Evolutionary conservation across 805 yeast genomes (phyloP).

Genomic region (Wickerhamiella sergipiensis): DNA sequence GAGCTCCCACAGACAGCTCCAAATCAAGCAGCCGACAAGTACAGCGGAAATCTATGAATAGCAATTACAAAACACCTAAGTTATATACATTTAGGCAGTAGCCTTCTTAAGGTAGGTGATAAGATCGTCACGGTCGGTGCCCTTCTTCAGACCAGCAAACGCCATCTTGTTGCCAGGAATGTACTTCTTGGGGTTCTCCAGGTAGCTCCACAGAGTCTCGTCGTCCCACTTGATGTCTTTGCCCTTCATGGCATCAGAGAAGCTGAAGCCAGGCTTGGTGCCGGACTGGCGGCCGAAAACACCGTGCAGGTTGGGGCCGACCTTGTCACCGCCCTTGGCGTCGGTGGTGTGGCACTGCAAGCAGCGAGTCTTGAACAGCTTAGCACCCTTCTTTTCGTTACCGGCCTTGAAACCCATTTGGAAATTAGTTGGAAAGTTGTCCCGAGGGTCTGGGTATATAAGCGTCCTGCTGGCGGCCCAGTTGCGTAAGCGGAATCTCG

Average conservation of each 20-base stretch:
- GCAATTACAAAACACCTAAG: neutral
- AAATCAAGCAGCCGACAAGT: no score
- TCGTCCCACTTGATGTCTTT: constrained; percentile 82
- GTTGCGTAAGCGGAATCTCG: neutral
- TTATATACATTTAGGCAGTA: constrained; percentile 20
- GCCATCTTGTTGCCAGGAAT: constrained; percentile 99
- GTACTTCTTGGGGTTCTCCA: constrained; percentile 99
- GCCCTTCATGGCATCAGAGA: constrained; percentile 97
- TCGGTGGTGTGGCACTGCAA: constrained; percentile 97
- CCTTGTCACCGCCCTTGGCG: constrained; percentile 93
- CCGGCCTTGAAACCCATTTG: constrained; percentile 26
- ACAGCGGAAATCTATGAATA: neutral
- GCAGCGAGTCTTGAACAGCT: constrained; percentile 97
- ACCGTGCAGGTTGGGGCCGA: constrained; percentile 97
- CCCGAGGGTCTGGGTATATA: neutral
- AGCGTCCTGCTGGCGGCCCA: neutral
- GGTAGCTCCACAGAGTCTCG: constrained; percentile 85
- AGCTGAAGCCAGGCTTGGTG: constrained; percentile 81
- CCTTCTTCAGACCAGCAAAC: constrained; percentile 98
- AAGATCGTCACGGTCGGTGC: constrained; percentile 96
- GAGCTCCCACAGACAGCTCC: no score
- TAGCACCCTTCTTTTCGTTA: constrained; percentile 90
- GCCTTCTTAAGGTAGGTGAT: constrained; percentile 60
- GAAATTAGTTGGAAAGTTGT: neutral
- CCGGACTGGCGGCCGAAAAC: constrained; percentile 88